Conservation (phyloP, 176 grass and related monocot species). For the Triticum monococcum region DNA sequence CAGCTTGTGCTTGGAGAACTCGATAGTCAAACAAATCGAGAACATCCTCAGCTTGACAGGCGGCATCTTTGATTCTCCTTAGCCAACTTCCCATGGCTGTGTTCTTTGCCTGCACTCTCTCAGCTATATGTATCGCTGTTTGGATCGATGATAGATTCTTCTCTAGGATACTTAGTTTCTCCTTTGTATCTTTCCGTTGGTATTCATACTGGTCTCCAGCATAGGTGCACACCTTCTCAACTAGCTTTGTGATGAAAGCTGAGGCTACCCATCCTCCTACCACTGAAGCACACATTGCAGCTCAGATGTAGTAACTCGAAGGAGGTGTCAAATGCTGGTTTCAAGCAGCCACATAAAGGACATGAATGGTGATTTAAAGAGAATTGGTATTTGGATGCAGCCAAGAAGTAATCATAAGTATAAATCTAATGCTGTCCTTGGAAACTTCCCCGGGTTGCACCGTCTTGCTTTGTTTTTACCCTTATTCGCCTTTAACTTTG, state of each 20-base stretch:
- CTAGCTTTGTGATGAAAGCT: constrained; percentile 19
- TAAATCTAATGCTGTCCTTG: not conserved
- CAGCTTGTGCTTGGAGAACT: constrained; percentile 14
- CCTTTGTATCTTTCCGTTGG: constrained; percentile 28
- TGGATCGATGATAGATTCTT: constrained; percentile 1
- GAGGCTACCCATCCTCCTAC: constrained; percentile 29
- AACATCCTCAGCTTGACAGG: constrained; percentile 31
- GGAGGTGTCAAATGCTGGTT: not conserved
- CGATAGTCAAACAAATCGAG: constrained; percentile 36
- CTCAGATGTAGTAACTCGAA: not conserved
- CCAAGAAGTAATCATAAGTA: not conserved
- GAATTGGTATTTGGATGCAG: not conserved
- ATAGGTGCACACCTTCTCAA: constrained; percentile 29
- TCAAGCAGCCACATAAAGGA: not conserved
- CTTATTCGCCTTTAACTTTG: not conserved
- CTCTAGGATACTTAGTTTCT: constrained; percentile 29
- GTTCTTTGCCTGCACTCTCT: not conserved
- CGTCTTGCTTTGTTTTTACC: not conserved
- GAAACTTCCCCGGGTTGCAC: not conserved
- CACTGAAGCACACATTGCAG: not conserved
- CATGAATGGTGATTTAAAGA: not conserved
- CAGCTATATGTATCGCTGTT: not conserved
- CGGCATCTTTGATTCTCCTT: constrained; percentile 33
- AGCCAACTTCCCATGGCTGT: not conserved
- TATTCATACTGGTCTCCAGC: constrained; percentile 36